Conservation (phyloP, 768 basidiomycete genomes). For the Piloderma croceum region DNA sequence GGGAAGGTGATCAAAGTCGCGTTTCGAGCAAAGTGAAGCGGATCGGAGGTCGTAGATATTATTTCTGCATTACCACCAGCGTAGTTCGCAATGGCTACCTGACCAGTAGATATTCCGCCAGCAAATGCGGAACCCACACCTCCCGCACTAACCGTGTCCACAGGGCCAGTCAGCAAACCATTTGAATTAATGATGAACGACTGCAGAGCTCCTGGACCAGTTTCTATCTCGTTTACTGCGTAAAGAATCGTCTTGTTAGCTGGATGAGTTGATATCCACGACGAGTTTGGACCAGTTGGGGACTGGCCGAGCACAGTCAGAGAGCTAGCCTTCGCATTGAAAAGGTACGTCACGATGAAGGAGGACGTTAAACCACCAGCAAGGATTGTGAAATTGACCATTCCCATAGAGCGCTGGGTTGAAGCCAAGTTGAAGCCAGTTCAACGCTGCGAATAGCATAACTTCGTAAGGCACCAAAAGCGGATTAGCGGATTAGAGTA, state of each 20-base stretch:
- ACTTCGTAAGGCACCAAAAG: too few species aligned
- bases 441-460: too few species aligned
- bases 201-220: conserved; percentile 38
- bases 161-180: conserved; percentile 39
- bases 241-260: conserved; percentile 57
- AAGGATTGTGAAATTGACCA: conserved; percentile 66
- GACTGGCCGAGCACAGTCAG: conserved; percentile 45
- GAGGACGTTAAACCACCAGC: conserved; percentile 58
- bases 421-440: too few species aligned
- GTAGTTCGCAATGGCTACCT: conserved; percentile 61
- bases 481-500: too few species aligned
- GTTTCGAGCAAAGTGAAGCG: conserved; percentile 25
- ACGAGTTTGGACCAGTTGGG: conserved; percentile 46
- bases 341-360: conserved; percentile 60
- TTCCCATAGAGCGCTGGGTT: too few species aligned
- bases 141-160: conserved; percentile 43
- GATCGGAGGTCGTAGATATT: conserved; percentile 39
- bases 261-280: conserved; percentile 57
- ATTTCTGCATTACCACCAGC: conserved; percentile 48
- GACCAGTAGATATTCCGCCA: conserved; percentile 44
- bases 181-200: conserved; percentile 45
- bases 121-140: conserved; percentile 51
- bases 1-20: conserved; percentile 52
- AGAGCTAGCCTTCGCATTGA: conserved; percentile 44
- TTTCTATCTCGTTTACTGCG: conserved; percentile 50